Conservation (phyloP, 2,329 filamentous ascomycete genomes). For the Fusarium bulbicola region DNA sequence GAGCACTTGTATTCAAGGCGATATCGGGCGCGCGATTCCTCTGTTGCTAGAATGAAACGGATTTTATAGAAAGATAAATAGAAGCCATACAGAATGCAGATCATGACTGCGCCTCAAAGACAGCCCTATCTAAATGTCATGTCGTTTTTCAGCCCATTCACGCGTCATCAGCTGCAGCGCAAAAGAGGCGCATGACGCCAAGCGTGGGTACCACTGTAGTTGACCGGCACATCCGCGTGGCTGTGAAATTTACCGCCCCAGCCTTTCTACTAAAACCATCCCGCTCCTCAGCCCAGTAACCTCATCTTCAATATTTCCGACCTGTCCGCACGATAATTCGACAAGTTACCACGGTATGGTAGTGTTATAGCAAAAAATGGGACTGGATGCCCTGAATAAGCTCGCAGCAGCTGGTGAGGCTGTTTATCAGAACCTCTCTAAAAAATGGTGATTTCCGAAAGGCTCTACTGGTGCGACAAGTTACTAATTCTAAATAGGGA, state of each 20-base stretch:
- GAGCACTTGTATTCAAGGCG: conserved; percentile 35
- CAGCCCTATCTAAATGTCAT: not conserved
- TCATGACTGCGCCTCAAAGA: not conserved
- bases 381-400: conserved; percentile 31
- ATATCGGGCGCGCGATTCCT: conserved; percentile 9
- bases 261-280: not conserved
- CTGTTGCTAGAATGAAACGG: not conserved
- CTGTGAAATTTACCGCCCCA: conserved; percentile 22
- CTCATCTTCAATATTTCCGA: not conserved
- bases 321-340: not conserved
- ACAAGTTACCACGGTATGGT: not conserved
- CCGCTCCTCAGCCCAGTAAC: not conserved
- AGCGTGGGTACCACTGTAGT: not conserved
- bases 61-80: not conserved
- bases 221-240: conserved; percentile 28
- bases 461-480: too few relatives aligned
- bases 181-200: conserved; percentile 26
- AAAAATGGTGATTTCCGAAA: conserved; percentile 22
- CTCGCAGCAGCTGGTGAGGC: conserved; percentile 25
- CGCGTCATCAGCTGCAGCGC: conserved; percentile 4
- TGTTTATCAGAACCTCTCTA: conserved; percentile 28
- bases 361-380: conserved; percentile 21
- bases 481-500: conserved; percentile 4
- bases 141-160: not conserved
- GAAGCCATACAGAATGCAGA: not conserved